Evolutionary conservation across 441 rosid genomes (phyloP), one percentile per base, ranked within the genome.

Genomic region (Pelargonium citronellum): DNA sequence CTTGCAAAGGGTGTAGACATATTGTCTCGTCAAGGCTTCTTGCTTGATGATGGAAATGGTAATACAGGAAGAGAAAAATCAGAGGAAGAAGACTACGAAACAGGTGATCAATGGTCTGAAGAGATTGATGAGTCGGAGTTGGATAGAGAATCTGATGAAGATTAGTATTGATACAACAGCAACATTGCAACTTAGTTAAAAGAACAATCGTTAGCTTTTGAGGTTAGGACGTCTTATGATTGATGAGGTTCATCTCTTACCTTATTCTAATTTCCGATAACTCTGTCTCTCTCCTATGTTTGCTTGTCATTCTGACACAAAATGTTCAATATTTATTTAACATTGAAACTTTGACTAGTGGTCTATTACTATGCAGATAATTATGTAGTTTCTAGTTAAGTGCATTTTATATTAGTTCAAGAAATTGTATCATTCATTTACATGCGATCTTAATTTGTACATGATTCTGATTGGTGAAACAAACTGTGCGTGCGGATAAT

Each of bases 1-100:
- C 82, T 95, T 17, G 84, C 83, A 71, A 89, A 83, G 82, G 99
- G 91, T 71, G 70, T 69, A 16, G 78, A 82, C 63, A 66, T 84
- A 83, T 76, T 89, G 64, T 77, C 89, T 69, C 72, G 41, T 13
- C 81, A 81, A 64, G 87, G 86, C 13, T 68, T 85, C 71, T 74
- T 85, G 76, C 77, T 86, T 2, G 77, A 83, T n/a, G 73, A 77
- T 63, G 63, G 75, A 4, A 83, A 77, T 34, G 83, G 75, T 64
- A 83, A 69, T 69, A 62, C 58, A 0, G 89, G 69, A 47, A 75
- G 27, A 46, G 82, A 69, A 47, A 72, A 64, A 2, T 64, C 62
- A 41, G 86, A 83, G 20, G 87, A 82, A 53, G 91, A 85, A 74
- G 86, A 78, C 41, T 63, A 27, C 46, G 84, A 76, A 73, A 77